Evolutionary conservation across 768 basidiomycete species (phyloP), one percentile per base, ranked within the genome.

Genomic region (Jaapia argillacea): DNA sequence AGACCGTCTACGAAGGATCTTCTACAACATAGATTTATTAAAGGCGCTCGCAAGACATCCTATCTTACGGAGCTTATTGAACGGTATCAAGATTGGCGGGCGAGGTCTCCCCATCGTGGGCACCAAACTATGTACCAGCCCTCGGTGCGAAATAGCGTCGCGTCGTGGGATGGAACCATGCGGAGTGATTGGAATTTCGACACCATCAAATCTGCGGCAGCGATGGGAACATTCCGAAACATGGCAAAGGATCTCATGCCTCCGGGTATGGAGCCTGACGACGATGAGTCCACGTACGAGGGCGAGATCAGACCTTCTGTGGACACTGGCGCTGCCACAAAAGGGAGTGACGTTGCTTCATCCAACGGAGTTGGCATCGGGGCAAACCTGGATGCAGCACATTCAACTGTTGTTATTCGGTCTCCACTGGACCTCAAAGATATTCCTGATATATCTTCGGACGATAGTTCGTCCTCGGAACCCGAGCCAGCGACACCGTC

Each of bases 131-230:
- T 66, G 46, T 72, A 72, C 55, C 75, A 78, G 49, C 67, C 79
- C 7, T 72, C 82, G 4, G 59, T 79, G 41, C 68, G 72, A 47
- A 76, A 72, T 48, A 78, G 69, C 41, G 59, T 68, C 38, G 68
- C 72, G 37, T 52, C 51, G 6, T 88, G 85, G 86, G 85, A 87
- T 47, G 77, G 74, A 36, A 89, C 91, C 1, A 72, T 94, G 63
- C 76, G 78, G 56, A 92, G 86, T 55, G 91, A 91, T 49, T 98
- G 94, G 96, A 89, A 86, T 58, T 98, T 98, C 58, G 92, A 92
- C 53, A 93, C 89, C 2, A 67, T 91, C 52, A 80, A 71, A 46
- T 72, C 83, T 4, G 67, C 75, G 6, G 71, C 79, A 23, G 77
- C 81, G 3, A 84, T 88, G 77, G 85, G 85, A 33, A 81, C 85